These are phyloP conservation scores for Cladorrhinum samala DNA, from an alignment of 495 filamentous ascomycete species.

Conservation along the genomic window DNA sequence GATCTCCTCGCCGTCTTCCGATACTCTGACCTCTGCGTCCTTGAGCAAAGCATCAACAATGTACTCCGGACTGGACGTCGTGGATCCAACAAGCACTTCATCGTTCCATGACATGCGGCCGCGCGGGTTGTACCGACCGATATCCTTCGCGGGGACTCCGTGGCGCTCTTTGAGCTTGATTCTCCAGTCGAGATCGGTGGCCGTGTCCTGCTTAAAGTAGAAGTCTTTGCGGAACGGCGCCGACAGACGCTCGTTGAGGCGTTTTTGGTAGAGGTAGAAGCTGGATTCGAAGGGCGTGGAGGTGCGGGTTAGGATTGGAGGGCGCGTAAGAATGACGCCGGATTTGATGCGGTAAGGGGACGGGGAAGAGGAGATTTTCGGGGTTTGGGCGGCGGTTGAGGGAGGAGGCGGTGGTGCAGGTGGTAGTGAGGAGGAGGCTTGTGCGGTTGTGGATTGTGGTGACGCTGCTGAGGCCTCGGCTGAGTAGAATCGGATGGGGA, in stretches of 20 bases:
- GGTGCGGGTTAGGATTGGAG: slow-evolving; percentile 78
- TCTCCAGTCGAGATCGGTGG: slow-evolving; percentile 82
- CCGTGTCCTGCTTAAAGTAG: slow-evolving; percentile 91
- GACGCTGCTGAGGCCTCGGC: slow-evolving; percentile 11
- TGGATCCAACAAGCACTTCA: slow-evolving; percentile 71
- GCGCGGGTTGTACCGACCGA: slow-evolving; percentile 81
- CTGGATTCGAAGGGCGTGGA: slow-evolving; percentile 84
- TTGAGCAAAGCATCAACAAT: slow-evolving; percentile 53
- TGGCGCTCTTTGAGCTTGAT: slow-evolving; percentile 70
- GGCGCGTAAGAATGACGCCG: slow-evolving; percentile 77
- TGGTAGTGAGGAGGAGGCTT: not conserved
- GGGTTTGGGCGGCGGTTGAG: slow-evolving; percentile 4
- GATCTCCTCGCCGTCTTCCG: slow-evolving; percentile 55
- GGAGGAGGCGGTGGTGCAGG: slow-evolving; percentile 4
- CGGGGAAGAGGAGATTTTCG: slow-evolving; percentile 16
- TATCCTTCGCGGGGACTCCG: slow-evolving; percentile 66
- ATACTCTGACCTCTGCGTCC: slow-evolving; percentile 68
- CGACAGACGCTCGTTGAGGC: slow-evolving; percentile 86
- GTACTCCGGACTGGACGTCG: slow-evolving; percentile 51
- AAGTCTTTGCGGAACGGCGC: slow-evolving; percentile 88
- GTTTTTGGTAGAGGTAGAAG: slow-evolving; percentile 93
- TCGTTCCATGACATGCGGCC: slow-evolving; percentile 79
- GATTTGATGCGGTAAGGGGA: slow-evolving; percentile 63
- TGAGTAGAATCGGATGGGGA: slow-evolving; percentile 2
- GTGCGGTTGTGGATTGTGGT: not conserved